Evolutionary conservation across 768 basidiomycete species (phyloP), one percentile per base, ranked within the genome.

Genomic region (Termitomyces sp.): DNA sequence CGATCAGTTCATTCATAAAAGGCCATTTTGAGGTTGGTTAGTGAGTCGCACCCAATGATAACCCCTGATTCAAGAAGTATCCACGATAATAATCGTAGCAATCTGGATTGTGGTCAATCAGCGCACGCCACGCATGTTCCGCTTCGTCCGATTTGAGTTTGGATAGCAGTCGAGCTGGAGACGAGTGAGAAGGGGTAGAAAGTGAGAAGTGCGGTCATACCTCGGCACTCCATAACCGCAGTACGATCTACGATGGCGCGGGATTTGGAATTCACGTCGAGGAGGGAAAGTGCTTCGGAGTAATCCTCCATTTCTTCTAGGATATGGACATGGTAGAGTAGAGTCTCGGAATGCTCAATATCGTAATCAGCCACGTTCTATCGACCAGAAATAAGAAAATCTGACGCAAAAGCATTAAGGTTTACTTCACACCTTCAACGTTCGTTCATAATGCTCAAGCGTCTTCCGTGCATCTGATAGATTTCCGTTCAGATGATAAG

Each of bases 61-160:
- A 71, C 10, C 83, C 86, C 58, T 84, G 81, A 60, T 82, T 83
- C 2, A 73, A 66, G 21, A 98, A 76, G 65, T 84, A 91, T 7
- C 85, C 87, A 32, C 73, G 72, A 73, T 94, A 97, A 69, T 94
- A 92, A 52, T 84, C 84, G 62, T 85, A 80, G 64, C 79, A 83
- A 57, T 98, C 95, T 2, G 91, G 76, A 68, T 97, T 98, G 66
- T 86, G 84, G 52, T 92, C 86, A 41, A 99, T 81, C 27, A 99
- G 74, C 0, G 80, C 76, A 34, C 81, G 77, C 88, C 93, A 98
- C 0, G 89, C 85, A 58, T 86, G 80, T 61, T 89, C 84, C 0
- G 97, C 91, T 47, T 91, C 85, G 5, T 84, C 78, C 14, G 76
- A 75, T 2, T 78, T 77, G 11, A 88, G 72, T 64, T 85, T 86